Evolutionary conservation across 2,329 filamentous ascomycete genomes (phyloP).

Genomic region (Pseudofabraea citricarpa): DNA sequence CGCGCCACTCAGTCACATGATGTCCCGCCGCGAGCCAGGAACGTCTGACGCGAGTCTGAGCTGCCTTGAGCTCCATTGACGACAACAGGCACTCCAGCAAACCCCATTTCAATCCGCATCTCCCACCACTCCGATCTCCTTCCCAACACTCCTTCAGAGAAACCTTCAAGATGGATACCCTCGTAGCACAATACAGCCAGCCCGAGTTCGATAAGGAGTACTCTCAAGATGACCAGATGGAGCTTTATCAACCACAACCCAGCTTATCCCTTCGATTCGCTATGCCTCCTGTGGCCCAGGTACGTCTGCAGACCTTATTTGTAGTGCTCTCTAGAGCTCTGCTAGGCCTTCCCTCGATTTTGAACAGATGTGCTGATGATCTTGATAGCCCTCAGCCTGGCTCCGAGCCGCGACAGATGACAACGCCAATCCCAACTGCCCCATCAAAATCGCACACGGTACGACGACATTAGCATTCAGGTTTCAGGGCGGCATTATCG

Average conservation of each 20-base stretch:
- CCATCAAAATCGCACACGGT: constrained; percentile 99
- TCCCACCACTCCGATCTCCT: constrained; percentile 1
- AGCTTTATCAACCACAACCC: constrained; percentile 65
- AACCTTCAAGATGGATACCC: constrained; percentile 69
- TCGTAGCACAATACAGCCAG: constrained; percentile 88
- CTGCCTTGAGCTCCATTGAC: constrained; percentile 26
- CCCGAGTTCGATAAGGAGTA: constrained; percentile 70
- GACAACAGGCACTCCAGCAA: too few species aligned
- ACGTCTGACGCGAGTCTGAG: constrained; percentile 18
- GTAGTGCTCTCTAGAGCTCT: background rate
- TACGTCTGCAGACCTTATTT: constrained; percentile 39
- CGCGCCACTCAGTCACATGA: constrained; percentile 5
- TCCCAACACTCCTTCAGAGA: constrained; percentile 13
- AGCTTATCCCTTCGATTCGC: constrained; percentile 89
- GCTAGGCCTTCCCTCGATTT: too few species aligned
- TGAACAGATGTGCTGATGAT: background rate
- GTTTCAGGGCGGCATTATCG: constrained; percentile 97
- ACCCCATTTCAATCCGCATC: constrained; percentile 7
- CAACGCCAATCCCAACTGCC: constrained; percentile 91
- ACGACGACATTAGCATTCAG: constrained; percentile 97
- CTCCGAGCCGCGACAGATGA: constrained; percentile 97
- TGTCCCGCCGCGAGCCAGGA: constrained; percentile 1
- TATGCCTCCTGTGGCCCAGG: constrained; percentile 87
- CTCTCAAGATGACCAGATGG: constrained; percentile 67
- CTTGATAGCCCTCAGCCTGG: constrained; percentile 75